Percentiles rank a stretch among this genome's conserved stretches.
phyloP scores from a whole-genome alignment of 148 eudicot genomes.

The Rhododendron simsii region DNA sequence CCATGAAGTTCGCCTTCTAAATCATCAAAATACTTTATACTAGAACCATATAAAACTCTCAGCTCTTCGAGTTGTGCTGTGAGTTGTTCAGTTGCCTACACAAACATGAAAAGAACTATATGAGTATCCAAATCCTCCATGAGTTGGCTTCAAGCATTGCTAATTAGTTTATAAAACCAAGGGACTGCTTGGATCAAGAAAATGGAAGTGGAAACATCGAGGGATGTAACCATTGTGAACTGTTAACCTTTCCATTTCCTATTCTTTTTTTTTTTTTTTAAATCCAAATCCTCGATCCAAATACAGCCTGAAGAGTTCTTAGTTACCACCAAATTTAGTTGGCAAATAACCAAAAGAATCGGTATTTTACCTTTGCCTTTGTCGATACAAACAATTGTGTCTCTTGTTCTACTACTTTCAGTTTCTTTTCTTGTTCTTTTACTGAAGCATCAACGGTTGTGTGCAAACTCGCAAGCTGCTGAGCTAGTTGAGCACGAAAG shows the following conservation, averaged over 20 bases:
- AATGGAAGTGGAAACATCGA: not conserved
- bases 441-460: conserved; percentile 18
- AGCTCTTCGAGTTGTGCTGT: conserved; percentile 10
- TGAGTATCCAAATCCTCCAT: not conserved
- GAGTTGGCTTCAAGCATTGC: not conserved
- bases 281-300: not conserved
- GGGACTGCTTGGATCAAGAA: not conserved
- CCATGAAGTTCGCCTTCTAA: conserved; percentile 24
- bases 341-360: not conserved
- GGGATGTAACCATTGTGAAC: not conserved
- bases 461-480: conserved; percentile 25
- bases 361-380: conserved; percentile 21
- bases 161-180: not conserved
- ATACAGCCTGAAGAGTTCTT: not conserved
- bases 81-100: conserved; percentile 20
- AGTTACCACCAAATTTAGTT: not conserved
- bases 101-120: not conserved
- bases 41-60: conserved; percentile 15
- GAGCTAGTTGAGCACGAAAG: conserved; percentile 22
- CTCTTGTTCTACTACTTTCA: conserved; percentile 18
- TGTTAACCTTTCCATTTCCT: not conserved
- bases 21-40: conserved; percentile 17
- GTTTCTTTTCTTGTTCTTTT: conserved; percentile 19
- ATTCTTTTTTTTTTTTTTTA: not conserved
- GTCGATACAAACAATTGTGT: conserved; percentile 11